These are phyloP conservation scores for Cladosporium halotolerans DNA, from an alignment of 2,329 filamentous ascomycete species.

Conservation along the genomic window DNA sequence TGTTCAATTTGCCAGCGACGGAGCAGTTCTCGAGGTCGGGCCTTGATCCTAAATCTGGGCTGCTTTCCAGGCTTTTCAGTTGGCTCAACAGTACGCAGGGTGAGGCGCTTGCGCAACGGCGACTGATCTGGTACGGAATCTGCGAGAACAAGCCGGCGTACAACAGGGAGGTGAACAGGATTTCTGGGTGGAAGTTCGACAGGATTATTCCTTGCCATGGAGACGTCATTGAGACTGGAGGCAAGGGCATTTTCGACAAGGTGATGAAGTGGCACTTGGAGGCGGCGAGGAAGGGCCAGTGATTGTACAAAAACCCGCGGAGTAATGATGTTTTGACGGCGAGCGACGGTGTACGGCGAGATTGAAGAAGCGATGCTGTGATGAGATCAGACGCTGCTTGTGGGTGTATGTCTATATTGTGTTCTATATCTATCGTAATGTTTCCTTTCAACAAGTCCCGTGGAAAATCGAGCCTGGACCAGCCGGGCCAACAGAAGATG, in stretches of 20 bases:
- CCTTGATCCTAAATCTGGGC: conserved; percentile 49
- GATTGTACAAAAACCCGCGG: neutral
- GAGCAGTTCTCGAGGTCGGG: conserved; percentile 67
- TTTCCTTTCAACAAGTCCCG: neutral
- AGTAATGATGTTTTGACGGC: neutral
- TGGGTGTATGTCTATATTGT: neutral
- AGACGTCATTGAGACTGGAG: conserved; percentile 71
- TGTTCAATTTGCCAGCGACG: conserved; percentile 83
- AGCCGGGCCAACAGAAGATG: no score
- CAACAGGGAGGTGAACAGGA: conserved; percentile 60
- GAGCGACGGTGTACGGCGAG: no score
- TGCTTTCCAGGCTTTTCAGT: conserved; percentile 53
- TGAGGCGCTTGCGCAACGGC: conserved; percentile 64
- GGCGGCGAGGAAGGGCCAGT: conserved; percentile 31
- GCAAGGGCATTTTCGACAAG: conserved; percentile 69
- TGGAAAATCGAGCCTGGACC: neutral
- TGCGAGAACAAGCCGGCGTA: conserved; percentile 62
- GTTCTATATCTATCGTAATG: neutral
- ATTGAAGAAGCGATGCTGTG: neutral
- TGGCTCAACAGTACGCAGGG: conserved; percentile 57
- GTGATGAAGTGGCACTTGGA: conserved; percentile 79
- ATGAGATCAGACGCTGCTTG: neutral
- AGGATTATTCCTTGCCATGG: conserved; percentile 88
- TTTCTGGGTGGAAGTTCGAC: conserved; percentile 77
- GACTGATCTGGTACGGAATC: conserved; percentile 73